Base-by-base conservation (phyloP, 805 yeast species). In the Kuraishia piskuri region DNA sequence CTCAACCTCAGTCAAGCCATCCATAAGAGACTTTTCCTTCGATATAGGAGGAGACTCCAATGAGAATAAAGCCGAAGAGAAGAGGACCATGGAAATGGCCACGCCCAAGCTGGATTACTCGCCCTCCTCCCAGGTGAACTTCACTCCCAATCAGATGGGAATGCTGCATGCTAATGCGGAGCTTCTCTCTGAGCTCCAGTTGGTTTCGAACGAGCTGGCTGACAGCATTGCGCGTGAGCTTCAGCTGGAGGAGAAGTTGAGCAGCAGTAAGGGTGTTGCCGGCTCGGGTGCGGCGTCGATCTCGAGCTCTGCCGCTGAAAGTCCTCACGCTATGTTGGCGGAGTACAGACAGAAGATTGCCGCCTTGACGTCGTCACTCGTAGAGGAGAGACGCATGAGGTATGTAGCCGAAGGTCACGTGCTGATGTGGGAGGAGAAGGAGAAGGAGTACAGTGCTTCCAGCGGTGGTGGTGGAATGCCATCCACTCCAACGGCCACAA, bases 321-420 rank as follows among this genome's bases (percentile, higher is more conserved):
- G 40, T 31, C 4, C 40, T 12, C 40, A 31, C 17, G 14, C 4
- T n/a, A 12, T 31, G 14, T 12, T 31, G 40, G 40, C 14, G 40
- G 40, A 31, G 14, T 31, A 31, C 40, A 31, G 40, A 12, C 40
- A 69, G 1, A 73, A 72, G 31, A 76, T 86, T 25, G 72, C 78
- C 1, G 77, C 77, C 22, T 62, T 88, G 54, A 78, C 84, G 46
- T 79, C 78, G 48, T 77, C 78, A 56, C 63, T 88, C 54, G 80
- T 78, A 53, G 81, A 79, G 26, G 92, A 88, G 63, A 72, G 92
- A 56, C 71, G 79, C 57, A 76, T 81, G 53, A 68, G 95, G 52
- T 82, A 78, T 58, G 79, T 84, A 25, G 83, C 89, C 25, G 94
- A 87, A 60, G 91, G 86, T 57, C 83, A 84, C 58, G 79, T 84